Evolutionary conservation across 345 rosid genomes (phyloP), one percentile per base, ranked within the genome.

Genomic region (Brassica rapa): DNA sequence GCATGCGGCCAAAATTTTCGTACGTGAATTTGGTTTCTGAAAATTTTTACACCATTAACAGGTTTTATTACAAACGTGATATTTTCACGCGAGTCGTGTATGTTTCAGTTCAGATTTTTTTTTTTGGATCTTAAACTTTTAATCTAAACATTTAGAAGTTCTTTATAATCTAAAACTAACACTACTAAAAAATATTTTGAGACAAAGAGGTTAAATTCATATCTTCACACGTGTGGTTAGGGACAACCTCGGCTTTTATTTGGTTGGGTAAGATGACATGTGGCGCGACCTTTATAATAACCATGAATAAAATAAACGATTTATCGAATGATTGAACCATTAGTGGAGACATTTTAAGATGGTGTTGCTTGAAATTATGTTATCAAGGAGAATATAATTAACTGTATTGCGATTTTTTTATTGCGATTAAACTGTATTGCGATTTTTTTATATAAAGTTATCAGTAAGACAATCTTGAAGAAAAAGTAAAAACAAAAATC

Each of bases 181-280:
- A 19, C 21, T 19, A 19, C 21, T 19, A 19, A 19, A 19, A 19
- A 19, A 19, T 19, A 19, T 19, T 19, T 19, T 19, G 21, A 19
- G 11, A 41, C 49, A 41, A 3, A 41, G 14, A 41, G 14, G 49
- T 41, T 41, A 41, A 41, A 41, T 41, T 41, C 49, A 10, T 41
- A 10, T 8, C 14, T 30, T 33, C 63, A 70, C 79, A 76, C 79
- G 79, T 76, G 73, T 60, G 64, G 66, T 76, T 68, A 27, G 61
- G 60, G 73, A 76, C 73, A 76, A 29, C 68, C 79, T 76, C 49
- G 73, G 62, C 33, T 43, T 41, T 67, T 62, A 4, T 75, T 15
- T 76, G 19, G 66, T 66, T 27, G 68, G 43, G 61, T 60, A 68
- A 27, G 37, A 33, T 33, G 37, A 33, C 37, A 33, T 66, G 72